Evolutionary conservation across 805 yeast genomes (phyloP), one percentile per base, ranked within the genome.

Genomic region (Pichia phayaonensis): DNA sequence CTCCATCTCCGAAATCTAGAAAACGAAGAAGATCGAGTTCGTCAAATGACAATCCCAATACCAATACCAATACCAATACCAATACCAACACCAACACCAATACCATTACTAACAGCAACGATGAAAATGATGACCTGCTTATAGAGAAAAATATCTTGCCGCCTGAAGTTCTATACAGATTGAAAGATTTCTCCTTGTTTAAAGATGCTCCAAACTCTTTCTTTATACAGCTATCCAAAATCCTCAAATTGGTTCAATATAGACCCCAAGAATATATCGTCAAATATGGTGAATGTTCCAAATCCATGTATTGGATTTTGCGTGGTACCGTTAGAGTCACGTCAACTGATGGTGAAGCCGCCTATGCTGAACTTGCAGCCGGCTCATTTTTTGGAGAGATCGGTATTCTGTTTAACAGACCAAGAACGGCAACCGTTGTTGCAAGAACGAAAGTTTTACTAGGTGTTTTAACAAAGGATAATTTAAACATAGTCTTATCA

Each of bases 311-410:
- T 60, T 84, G 92, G 90, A 81, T 85, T 39, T 64, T 85, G 16
- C 77, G 84, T 59, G 94, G 94, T 3, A 74, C 82, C 0, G 92
- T 85, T 2, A 79, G 81, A n/a, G 88, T 86, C 13, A 79, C 89
- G 0, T 80, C 87, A 15, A 76, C 86, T 1, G 94, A 85, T 61
- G 90, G 89, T 27, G 92, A 85, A 65, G 76, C 86, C 4, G 73
- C 80, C 4, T 83, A 81, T 59, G 90, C 90, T 1, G 89, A 83
- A 60, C 67, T 85, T 10, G 74, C 76, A 4, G 74, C 83, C 4
- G 92, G 92, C 2, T 73, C 83, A 21, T 84, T 82, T 55, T 86
- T 85, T 61, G 94, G 94, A 15, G 92, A 86, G 60, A 84, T 85
- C 49, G 92, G 92, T 10, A 83, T 85, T 42, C 66, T 85, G 29